Base-by-base conservation (phyloP, 129 eudicot species). In the Sambucus nigra region DNA sequence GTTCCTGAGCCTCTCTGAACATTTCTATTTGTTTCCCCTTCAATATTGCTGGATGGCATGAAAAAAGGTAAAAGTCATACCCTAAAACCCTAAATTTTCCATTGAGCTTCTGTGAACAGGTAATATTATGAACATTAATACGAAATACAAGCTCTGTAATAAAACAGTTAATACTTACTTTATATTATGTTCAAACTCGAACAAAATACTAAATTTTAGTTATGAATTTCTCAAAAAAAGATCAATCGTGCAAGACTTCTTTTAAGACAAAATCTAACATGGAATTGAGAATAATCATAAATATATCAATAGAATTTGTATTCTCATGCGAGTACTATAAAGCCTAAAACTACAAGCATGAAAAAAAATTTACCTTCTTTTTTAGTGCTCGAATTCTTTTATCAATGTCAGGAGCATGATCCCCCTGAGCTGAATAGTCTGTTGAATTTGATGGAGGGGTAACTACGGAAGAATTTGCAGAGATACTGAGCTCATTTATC, bases 381-480 rank as follows among this genome's bases (percentile, higher is more conserved):
- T 81, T 84, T 16, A 89, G 68, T 25, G 97, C 97, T 20, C 95
- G 76, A 2, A 89, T 89, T 64, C 64, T 78, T 80, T 89, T 84
- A 50, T 84, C 95, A 52, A 84, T 79, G 55, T 78, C 97, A 24
- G 76, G 87, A 71, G 27, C 69, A 59, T 69, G 79, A 69, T 78
- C 79, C 23, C 35, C 76, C 0, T 79, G 26, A 56, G 50, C 63
- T 16, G 69, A 41, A 50, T 57, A 18, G 45, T 67, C 79, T 7
- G 60, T 59, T 61, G 82, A 59, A 64, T 65, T 55, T 50, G 68
- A 39, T 12, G 76, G 71, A 63, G 84, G 75, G 49, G 60, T 52
- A 24, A 59, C 65, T 49, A 45, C 64, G 8, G 66, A 63, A 52
- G 88, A n/a, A 65, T 57, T 76, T 68, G 60, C 57, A 53, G 87